phyloP scores from a whole-genome alignment of 306 rosid species.

The Acacia acuminata region DNA sequence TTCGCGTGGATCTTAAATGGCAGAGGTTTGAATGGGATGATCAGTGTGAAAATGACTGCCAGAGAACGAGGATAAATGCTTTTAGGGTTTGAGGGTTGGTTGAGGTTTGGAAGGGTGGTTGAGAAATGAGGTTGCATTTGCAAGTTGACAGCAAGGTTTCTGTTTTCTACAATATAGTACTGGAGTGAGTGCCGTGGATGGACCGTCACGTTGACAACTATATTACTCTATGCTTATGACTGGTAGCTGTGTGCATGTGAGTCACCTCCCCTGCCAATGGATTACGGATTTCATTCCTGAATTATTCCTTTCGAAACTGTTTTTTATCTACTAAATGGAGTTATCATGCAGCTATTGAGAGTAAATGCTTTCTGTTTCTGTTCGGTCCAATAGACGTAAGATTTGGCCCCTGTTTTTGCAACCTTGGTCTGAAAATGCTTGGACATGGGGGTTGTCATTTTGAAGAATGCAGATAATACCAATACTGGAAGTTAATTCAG shows the following conservation, averaged over 20 bases:
- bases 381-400: not conserved
- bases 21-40: not conserved
- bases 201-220: not conserved
- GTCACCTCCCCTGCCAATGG: not conserved
- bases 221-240: not conserved
- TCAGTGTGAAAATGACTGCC: not conserved
- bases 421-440: not conserved
- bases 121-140: not conserved
- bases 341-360: not conserved
- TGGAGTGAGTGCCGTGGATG: not conserved
- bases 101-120: slow-evolving; percentile 10
- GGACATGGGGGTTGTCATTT: not conserved
- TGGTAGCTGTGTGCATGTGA: not conserved
- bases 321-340: not conserved
- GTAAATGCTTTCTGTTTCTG: not conserved
- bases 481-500: too few species aligned
- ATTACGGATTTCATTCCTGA: not conserved
- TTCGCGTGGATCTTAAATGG: not conserved
- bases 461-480: not conserved
- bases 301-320: not conserved
- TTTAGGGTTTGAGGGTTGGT: not conserved
- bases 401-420: not conserved
- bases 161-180: not conserved
- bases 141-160: not conserved
- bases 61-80: not conserved